Evolutionary conservation across 169 alveolate species (phyloP), one percentile per base, ranked within the genome.

Genomic region (Cyclospora cayetanensis): DNA sequence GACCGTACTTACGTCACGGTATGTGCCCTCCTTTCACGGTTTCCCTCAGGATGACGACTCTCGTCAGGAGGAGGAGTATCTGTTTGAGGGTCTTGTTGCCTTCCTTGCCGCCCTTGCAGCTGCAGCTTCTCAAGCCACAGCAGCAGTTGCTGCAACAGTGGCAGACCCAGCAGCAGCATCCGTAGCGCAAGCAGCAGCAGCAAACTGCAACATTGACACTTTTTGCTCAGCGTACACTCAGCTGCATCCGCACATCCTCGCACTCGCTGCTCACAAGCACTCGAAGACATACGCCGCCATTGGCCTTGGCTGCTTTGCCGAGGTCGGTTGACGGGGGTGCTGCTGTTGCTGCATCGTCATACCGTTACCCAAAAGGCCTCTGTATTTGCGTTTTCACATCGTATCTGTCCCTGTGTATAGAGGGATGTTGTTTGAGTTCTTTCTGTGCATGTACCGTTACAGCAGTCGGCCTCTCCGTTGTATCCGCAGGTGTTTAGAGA

Each of bases 241-340:
- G 82, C 74, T 83, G 25, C 91, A 83, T 42, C 91, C 91, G 4
- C 79, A 60, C 42, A 34, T 83, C 18, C 68, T 83, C 9, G 43
- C 42, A 4, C 91, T 83, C 68, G 91, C 91, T 31, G 27, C 80
- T 2, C 91, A 83, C 66, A 34, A 55, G 25, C 82, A 63, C 41
- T 83, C 91, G 20, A 25, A 25, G 3, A 66, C 82, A 39, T 83
- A 83, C 66, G 82, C 90, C 41, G 90, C 90, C 18, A 82, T 25
- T 35, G 90, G 90, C 39, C 90, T 82, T 15, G 90, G 90, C 15
- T 82, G 90, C 63, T 66, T 82, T 25, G 90, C 90, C 11, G 90
- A 82, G 77, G 90, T 82, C 11, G 0, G 70, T 29, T 55, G 70
- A 20, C n/a, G 70, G 34, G 9, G 70, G 34, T 55, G 70, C 70